Conservation (phyloP, 2,329 filamentous ascomycete species). For the Fusarium proliferatum region DNA sequence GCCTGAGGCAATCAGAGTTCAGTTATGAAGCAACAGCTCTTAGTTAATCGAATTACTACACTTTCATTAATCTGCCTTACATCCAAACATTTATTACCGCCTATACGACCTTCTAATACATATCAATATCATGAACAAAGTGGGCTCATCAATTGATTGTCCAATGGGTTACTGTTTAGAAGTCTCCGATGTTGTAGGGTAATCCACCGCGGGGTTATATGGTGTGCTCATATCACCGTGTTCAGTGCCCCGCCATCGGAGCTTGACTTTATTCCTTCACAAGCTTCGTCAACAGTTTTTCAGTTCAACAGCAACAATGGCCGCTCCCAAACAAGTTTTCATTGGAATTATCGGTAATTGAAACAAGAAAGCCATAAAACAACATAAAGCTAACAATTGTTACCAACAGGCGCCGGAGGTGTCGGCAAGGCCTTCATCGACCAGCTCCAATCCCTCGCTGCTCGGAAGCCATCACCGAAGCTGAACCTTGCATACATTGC, state of each 20-base stretch:
- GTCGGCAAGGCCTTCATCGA: conserved; percentile 91
- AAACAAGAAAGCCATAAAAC: not conserved
- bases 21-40: not conserved
- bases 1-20: conserved; percentile 42
- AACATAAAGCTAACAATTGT: conserved; percentile 23
- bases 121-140: not conserved
- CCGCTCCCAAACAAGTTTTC: conserved; percentile 59
- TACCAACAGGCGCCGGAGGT: conserved; percentile 80
- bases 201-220: conserved; percentile 44
- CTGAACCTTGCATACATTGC: conserved; percentile 86
- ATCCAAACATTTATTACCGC: not conserved
- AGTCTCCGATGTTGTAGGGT: conserved; percentile 37
- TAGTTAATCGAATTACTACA: not conserved
- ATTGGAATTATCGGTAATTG: conserved; percentile 64
- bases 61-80: not conserved
- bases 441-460: conserved; percentile 77
- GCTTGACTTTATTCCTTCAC: conserved; percentile 44
- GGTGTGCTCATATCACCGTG: conserved; percentile 33
- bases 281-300: conserved; percentile 29
- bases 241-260: conserved; percentile 52
- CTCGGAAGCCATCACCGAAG: conserved; percentile 74
- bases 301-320: conserved; percentile 50
- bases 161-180: conserved; percentile 26
- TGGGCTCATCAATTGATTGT: conserved; percentile 20
- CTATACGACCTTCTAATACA: not conserved